Percentiles rank a stretch among this genome's conserved stretches.
These are phyloP conservation scores for Spathaspora passalidarum DNA, from an alignment of 805 yeast genomes.

Conservation along the genomic window DNA sequence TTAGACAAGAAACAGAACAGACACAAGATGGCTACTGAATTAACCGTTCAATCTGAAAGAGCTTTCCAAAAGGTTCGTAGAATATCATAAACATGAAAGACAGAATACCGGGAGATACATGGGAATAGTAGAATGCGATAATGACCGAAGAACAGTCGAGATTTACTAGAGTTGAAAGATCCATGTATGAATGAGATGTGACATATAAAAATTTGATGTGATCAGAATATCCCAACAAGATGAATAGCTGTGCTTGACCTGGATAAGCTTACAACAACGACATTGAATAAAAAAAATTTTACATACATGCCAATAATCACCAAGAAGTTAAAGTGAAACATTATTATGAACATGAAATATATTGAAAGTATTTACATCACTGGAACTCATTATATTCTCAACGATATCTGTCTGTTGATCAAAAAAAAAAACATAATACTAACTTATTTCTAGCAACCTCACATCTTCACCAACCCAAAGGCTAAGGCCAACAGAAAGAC, in stretches of 20 bases:
- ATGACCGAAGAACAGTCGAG: too few species aligned
- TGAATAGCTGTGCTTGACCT: too few species aligned
- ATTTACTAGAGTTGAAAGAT: too few species aligned
- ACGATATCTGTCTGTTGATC: background rate
- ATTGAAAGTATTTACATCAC: background rate
- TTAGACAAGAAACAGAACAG: slow-evolving; percentile 1
- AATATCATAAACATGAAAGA: background rate
- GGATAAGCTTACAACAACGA: too few species aligned
- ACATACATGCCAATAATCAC: too few species aligned
- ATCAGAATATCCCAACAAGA: too few species aligned
- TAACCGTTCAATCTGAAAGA: slow-evolving; percentile 99
- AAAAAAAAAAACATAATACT: slow-evolving; percentile 9
- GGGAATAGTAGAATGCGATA: background rate
- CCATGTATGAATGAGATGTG: background rate
- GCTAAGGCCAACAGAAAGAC: slow-evolving; percentile 97
- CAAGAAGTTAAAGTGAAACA: background rate
- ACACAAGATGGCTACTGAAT: slow-evolving; percentile 88
- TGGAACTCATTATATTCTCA: background rate
- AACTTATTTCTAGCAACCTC: slow-evolving; percentile 80
- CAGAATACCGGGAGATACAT: background rate
- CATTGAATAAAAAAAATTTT: too few species aligned
- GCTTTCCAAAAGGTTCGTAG: slow-evolving; percentile 99
- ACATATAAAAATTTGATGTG: too few species aligned
- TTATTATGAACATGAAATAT: background rate
- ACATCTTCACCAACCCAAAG: slow-evolving; percentile 99